Conservation (phyloP, 179 eudicot genomes). For the Actinidia polygama region DNA sequence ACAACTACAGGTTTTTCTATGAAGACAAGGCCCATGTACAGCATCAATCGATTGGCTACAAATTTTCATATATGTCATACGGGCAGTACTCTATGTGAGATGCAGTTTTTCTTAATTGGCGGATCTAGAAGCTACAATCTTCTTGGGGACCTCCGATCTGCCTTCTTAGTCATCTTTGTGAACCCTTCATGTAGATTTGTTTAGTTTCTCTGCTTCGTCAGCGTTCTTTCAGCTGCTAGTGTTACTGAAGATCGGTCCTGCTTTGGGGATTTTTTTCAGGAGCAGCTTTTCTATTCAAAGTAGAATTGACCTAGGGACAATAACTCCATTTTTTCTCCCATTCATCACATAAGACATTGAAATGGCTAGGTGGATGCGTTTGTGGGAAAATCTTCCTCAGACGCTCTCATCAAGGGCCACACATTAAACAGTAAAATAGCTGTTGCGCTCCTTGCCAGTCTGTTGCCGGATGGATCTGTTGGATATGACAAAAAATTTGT, state of each 20-base stretch:
- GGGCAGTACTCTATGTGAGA: slow-evolving; percentile 30
- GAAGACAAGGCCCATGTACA: slow-evolving; percentile 10
- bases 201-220: background rate
- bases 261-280: background rate
- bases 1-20: slow-evolving; percentile 7
- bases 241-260: background rate
- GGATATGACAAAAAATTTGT: background rate
- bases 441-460: background rate
- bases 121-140: slow-evolving; percentile 16
- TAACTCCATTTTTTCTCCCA: background rate
- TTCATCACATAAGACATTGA: background rate
- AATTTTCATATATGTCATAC: slow-evolving; percentile 5
- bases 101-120: background rate
- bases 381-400: background rate
- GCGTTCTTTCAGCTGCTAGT: background rate
- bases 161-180: slow-evolving; percentile 8
- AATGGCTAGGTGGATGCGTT: background rate
- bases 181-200: slow-evolving; percentile 7
- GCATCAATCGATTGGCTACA: background rate
- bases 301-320: background rate
- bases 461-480: background rate
- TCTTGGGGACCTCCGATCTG: background rate
- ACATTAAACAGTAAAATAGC: background rate
- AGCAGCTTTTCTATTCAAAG: background rate
- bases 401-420: background rate